Base-by-base conservation (phyloP, 179 eudicot species). In the Heliamphora pulchella region DNA sequence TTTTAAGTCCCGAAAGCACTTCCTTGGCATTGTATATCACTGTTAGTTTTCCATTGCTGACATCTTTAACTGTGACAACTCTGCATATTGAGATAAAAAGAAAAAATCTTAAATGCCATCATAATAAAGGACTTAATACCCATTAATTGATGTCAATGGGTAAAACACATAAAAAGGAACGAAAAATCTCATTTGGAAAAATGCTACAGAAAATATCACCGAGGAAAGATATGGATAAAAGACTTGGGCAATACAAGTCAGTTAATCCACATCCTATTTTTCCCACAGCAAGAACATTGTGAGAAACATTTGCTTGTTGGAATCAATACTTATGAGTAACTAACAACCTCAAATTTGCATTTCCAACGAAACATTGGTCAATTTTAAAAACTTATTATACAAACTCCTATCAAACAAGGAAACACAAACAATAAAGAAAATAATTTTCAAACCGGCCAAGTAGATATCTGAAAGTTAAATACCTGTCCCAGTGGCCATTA, bases 401-500 rank as follows among this genome's bases (percentile, higher is more conserved):
- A 15, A 65, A 7, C 15, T 66, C 15, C 18, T 1, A 17, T 2
- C 11, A 78, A 9, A 41, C 41, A 55, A 17, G 20, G 47, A 41
- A 57, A 17, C 41, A 53, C 20, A 43, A 79, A 53, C 20, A 43
- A 79, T 2, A 22, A 79, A 51, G 8, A 5, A n/a, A 75, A 59
- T 54, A 7, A 58, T 58, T 47, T 47, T 22, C 50, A 0, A 31
- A 31, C 31, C 31, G 31, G 0, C 31, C 31, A 31, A 51, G 17
- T 41, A 44, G 31, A 47, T 22, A 48, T 18, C n/a, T 5, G 17
- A 17, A 78, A 66, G 1, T 10, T 18, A 54, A 79, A 18, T 62
- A 91, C 98, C 91, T 91, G 83, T 94, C 97, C 98, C 94, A 94
- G 39, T 88, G 89, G 79, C 97, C 97, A 80, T 78, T 76, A 73